These are phyloP conservation scores for Globisporangium acanthophoron DNA, from an alignment of 352 stramenopile species.

Conservation along the genomic window DNA sequence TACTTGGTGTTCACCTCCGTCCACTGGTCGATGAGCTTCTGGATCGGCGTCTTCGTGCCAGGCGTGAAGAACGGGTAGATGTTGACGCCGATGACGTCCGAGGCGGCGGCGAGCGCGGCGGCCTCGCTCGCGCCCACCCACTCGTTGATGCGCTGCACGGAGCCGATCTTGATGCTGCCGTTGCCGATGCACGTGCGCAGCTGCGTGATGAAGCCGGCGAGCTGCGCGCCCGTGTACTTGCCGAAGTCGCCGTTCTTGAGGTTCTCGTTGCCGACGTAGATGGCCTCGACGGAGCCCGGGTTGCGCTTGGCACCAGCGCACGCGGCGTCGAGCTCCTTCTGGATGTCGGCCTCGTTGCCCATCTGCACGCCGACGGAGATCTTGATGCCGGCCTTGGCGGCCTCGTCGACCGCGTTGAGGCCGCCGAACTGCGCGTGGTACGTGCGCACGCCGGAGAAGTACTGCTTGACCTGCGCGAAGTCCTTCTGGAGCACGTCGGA, in stretches of 20 bases:
- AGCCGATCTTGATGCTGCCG: slow-evolving; percentile 41
- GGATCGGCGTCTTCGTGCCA: slow-evolving; percentile 21
- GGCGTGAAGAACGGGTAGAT: slow-evolving; percentile 48
- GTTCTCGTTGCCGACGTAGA: slow-evolving; percentile 79
- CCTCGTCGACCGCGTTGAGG: slow-evolving; percentile 44
- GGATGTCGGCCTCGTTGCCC: slow-evolving; percentile 27
- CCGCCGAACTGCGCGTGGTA: slow-evolving; percentile 56
- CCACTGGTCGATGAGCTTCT: slow-evolving; percentile 33
- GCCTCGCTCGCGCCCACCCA: slow-evolving; percentile 27
- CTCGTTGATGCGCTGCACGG: slow-evolving; percentile 38
- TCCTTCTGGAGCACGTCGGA: slow-evolving; percentile 25
- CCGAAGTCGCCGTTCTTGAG: slow-evolving; percentile 48
- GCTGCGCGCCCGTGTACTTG: slow-evolving; percentile 24
- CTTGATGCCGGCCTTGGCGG: slow-evolving; percentile 35
- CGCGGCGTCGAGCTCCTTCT: slow-evolving; percentile 54
- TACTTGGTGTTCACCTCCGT: slow-evolving; percentile 27
- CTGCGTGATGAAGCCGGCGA: slow-evolving; percentile 45
- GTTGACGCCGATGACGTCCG: slow-evolving; percentile 37
- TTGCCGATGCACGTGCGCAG: slow-evolving; percentile 45
- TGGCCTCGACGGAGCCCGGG: slow-evolving; percentile 30
- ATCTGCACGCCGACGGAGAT: slow-evolving; percentile 62
- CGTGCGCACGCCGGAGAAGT: slow-evolving; percentile 62
- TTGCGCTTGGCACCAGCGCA: slow-evolving; percentile 38
- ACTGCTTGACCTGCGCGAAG: slow-evolving; percentile 26
- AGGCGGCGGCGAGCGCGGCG: slow-evolving; percentile 19